Evolutionary conservation across 345 rosid genomes (phyloP).

Genomic region (Crucihimalaya himalaica): DNA sequence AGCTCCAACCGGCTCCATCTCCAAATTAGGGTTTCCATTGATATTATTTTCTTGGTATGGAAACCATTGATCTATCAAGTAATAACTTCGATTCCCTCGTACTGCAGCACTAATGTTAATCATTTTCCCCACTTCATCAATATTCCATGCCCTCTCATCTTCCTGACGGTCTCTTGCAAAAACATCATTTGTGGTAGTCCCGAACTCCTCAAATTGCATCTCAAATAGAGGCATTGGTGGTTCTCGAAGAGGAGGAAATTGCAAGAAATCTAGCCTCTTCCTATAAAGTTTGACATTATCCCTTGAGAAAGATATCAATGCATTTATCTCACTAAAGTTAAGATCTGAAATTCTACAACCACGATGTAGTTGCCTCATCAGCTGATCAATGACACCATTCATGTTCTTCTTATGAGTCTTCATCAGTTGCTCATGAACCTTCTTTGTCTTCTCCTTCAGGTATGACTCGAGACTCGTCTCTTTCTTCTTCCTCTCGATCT

Average conservation of each 20-base stretch:
- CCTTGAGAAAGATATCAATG: background rate
- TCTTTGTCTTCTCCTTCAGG: background rate
- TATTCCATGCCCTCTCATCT: background rate
- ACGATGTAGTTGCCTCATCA: background rate
- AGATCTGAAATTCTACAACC: background rate
- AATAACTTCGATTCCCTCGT: background rate
- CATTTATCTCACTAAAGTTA: background rate
- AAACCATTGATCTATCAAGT: slow-evolving; percentile 26
- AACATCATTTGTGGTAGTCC: background rate
- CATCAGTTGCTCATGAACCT: background rate
- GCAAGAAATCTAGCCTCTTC: background rate
- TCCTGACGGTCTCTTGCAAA: background rate
- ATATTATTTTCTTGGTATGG: too few species aligned
- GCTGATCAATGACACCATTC: background rate
- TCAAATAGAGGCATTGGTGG: background rate
- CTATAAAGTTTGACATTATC: background rate
- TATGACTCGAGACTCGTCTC: background rate
- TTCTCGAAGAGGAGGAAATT: background rate
- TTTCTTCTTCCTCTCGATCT: background rate
- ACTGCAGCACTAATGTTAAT: too few species aligned
- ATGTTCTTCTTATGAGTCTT: background rate
- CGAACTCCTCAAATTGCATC: background rate
- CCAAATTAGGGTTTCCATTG: background rate
- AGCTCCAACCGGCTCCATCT: slow-evolving; percentile 3
- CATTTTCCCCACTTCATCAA: background rate